Evolutionary conservation across 2,329 filamentous ascomycete genomes (phyloP).

Genomic region (Catunica adiposa): DNA sequence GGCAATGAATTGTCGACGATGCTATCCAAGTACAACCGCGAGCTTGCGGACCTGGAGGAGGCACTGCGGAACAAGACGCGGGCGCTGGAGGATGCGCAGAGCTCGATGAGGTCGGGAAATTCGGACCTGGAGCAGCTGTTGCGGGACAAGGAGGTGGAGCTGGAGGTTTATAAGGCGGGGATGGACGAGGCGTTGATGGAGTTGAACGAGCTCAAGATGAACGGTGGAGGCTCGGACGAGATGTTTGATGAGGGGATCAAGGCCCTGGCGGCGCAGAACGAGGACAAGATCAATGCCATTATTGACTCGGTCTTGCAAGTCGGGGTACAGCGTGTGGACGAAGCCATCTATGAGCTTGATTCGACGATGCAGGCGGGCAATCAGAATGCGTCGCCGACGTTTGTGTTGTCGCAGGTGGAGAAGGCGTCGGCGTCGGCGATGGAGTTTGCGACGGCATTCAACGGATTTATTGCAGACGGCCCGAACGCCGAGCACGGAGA

Average conservation of each 20-base stretch:
- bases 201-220: slow-evolving; percentile 70
- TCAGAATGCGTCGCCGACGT: slow-evolving; percentile 88
- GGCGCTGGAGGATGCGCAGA: slow-evolving; percentile 66
- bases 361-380: slow-evolving; percentile 98
- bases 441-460: slow-evolving; percentile 95
- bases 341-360: slow-evolving; percentile 91
- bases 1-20: slow-evolving; percentile 88
- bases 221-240: slow-evolving; percentile 53
- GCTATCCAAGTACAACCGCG: slow-evolving; percentile 89
- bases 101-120: slow-evolving; percentile 61
- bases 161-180: slow-evolving; percentile 93
- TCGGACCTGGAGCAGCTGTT: slow-evolving; percentile 74
- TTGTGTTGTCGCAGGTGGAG: slow-evolving; percentile 90
- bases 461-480: slow-evolving; percentile 94
- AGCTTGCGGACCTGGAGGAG: slow-evolving; percentile 93
- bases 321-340: slow-evolving; percentile 84
- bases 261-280: slow-evolving; percentile 66
- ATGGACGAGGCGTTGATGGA: slow-evolving; percentile 94
- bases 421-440: slow-evolving; percentile 89
- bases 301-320: slow-evolving; percentile 93
- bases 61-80: slow-evolving; percentile 75
- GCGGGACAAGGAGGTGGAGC: slow-evolving; percentile 89
- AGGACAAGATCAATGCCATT: slow-evolving; percentile 90
- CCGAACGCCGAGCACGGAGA: slow-evolving; percentile 79
- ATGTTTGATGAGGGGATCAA: slow-evolving; percentile 84